phyloP scores from a whole-genome alignment of 495 filamentous ascomycete species.

The Penicillium egyptiacum region DNA sequence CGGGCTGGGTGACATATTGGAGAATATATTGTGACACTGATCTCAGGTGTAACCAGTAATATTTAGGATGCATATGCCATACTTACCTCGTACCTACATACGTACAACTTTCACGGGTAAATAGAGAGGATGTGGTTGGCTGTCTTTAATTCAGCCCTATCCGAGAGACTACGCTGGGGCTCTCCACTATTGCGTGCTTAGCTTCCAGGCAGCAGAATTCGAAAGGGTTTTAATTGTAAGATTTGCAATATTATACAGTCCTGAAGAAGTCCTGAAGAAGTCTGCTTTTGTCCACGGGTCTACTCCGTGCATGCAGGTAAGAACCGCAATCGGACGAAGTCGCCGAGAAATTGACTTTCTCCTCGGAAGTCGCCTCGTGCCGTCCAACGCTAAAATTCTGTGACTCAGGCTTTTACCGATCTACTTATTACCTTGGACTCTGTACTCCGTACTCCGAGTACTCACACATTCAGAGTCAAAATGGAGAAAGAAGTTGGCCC shows the following conservation, averaged over 20 bases:
- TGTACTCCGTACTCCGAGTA: not conserved
- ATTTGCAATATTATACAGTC: not conserved
- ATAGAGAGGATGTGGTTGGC: not conserved
- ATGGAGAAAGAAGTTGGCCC: slow-evolving; percentile 26
- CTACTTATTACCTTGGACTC: not conserved
- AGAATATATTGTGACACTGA: too few relatives aligned
- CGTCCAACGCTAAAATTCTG: slow-evolving; percentile 6
- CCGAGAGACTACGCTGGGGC: not conserved
- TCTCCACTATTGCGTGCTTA: slow-evolving; percentile 9
- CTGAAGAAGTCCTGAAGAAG: not conserved
- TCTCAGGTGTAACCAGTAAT: too few relatives aligned
- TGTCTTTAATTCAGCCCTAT: slow-evolving; percentile 16
- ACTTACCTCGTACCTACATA: too few relatives aligned
- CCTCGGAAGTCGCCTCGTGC: slow-evolving; percentile 8
- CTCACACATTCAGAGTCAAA: not conserved
- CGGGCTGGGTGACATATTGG: too few relatives aligned
- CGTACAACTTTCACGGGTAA: too few relatives aligned
- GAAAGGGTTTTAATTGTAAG: not conserved
- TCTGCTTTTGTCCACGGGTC: not conserved
- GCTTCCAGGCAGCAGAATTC: slow-evolving; percentile 9
- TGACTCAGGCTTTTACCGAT: not conserved
- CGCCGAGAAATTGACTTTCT: slow-evolving; percentile 7
- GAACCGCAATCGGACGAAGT: not conserved
- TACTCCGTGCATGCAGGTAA: too few relatives aligned
- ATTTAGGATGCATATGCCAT: too few relatives aligned